A percentile compares a stretch with the other conserved stretches of the same genome.
These are phyloP conservation scores for Colletotrichum tropicicola DNA, from an alignment of 2,329 filamentous ascomycete species.

Conservation along the genomic window DNA sequence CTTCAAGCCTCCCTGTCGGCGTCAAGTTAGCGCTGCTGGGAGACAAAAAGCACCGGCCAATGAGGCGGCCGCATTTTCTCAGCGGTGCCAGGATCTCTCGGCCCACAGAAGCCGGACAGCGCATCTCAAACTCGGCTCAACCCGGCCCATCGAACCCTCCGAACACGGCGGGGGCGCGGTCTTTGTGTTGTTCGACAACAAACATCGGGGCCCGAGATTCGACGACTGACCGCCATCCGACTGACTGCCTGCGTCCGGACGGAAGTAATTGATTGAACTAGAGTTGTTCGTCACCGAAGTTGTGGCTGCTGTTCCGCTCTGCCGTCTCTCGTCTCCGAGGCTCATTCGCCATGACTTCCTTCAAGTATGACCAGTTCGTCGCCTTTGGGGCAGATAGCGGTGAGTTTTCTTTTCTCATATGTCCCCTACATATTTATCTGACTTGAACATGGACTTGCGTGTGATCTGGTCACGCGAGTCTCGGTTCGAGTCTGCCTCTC, in stretches of 20 bases:
- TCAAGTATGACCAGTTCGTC: slow-evolving; percentile 45
- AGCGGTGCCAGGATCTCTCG: slow-evolving; percentile 15
- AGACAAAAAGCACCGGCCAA: neutral
- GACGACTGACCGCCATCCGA: neutral
- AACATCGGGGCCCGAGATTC: neutral
- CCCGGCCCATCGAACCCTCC: slow-evolving; percentile 13
- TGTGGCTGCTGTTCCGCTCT: too few relatives aligned
- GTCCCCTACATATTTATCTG: too few relatives aligned
- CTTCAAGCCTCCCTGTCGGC: slow-evolving; percentile 5
- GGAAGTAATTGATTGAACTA: too few relatives aligned
- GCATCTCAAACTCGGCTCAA: neutral
- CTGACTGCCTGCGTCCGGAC: too few relatives aligned
- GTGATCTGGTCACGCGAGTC: too few relatives aligned
- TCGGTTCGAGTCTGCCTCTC: too few relatives aligned
- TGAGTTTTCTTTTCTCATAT: slow-evolving; percentile 38
- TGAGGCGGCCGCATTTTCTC: neutral
- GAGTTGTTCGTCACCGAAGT: too few relatives aligned
- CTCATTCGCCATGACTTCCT: slow-evolving; percentile 12
- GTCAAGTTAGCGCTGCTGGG: neutral
- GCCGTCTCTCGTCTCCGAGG: neutral
- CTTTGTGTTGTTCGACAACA: neutral
- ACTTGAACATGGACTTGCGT: too few relatives aligned
- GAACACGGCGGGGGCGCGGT: slow-evolving; percentile 3
- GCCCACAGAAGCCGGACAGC: slow-evolving; percentile 5
- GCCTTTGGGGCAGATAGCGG: slow-evolving; percentile 57